Evolutionary conservation across 164 flowering plant genomes (phyloP), one percentile per base, ranked within the genome.

Genomic region (Tetracentron sinense): DNA sequence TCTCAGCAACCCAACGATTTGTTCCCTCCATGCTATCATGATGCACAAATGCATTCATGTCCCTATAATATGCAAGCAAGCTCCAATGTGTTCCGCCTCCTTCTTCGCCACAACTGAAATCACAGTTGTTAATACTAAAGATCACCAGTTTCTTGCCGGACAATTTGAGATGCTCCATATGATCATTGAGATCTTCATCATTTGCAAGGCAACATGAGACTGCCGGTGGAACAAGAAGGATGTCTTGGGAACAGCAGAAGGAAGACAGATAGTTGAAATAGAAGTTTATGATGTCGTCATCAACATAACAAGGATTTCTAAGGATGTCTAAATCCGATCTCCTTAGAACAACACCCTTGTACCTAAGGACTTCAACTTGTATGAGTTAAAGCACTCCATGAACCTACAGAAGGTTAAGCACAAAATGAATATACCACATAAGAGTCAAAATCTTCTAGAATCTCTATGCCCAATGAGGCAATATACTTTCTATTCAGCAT

Each of bases 61-160:
- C 23, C 30, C 51, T 59, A 26, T 22, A 14, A 59, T 35, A 58
- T 3, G 20, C 62, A 7, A 58, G 49, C 2, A 58, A 14, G 49
- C 62, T 58, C 62, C 62, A 58, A 58, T 58, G 62, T 4, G 4
- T 16, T 58, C n/a, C n/a, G n/a, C 62, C 62, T 35, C 51, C 50
- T 22, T 59, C 62, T 4, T 2, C 44, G 1, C 12, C 27, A 25
- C 14, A 4, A 5, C 1, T 3, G 16, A 8, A 28, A 5, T 54
- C 31, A 16, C 7, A 5, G 16, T 54, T 29, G 30, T 54, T 54
- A 14, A 54, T 29, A 25, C 14, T 29, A 17, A 54, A 54, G 19
- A 54, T 1, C 7, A 54, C 31, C 7, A 54, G 58, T 54, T 27
- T 2, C 56, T 7, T 54, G 58, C 26, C 16, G 27, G 58, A 54